These are phyloP conservation scores for Phytophthora pini DNA, from an alignment of 352 stramenopile genomes.

Conservation along the genomic window DNA sequence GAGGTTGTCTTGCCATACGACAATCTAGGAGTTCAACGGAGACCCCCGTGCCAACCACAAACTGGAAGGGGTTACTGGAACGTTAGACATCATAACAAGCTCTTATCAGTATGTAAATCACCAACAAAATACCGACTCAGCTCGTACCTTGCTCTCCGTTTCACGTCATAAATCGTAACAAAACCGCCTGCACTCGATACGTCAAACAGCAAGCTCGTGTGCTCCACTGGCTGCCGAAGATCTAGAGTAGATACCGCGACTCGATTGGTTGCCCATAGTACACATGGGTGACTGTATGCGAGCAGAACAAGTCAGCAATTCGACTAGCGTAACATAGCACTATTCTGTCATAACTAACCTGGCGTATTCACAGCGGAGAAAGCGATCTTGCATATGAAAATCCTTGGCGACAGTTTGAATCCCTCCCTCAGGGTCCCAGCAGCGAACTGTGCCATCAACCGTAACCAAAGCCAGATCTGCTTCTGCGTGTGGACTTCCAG, in stretches of 20 bases:
- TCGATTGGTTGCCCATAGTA: constrained; percentile 68
- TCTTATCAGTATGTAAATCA: background rate
- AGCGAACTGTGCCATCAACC: constrained; percentile 50
- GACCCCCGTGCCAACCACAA: constrained; percentile 66
- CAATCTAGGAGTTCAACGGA: constrained; percentile 76
- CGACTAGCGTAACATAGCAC: background rate
- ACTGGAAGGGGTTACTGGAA: constrained; percentile 72
- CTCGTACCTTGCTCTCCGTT: constrained; percentile 60
- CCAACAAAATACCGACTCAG: background rate
- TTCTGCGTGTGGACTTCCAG: constrained; percentile 68
- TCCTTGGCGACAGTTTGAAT: constrained; percentile 43
- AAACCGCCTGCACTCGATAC: constrained; percentile 40
- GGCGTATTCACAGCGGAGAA: constrained; percentile 76
- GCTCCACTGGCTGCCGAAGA: constrained; percentile 44
- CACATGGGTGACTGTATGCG: constrained; percentile 65
- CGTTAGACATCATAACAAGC: constrained; percentile 5
- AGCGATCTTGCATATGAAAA: constrained; percentile 34
- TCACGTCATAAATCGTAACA: constrained; percentile 68
- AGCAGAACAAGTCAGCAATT: constrained; percentile 1
- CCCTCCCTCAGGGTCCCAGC: constrained; percentile 56
- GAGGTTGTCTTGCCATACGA: constrained; percentile 62
- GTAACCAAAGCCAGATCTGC: constrained; percentile 66
- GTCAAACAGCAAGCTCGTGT: constrained; percentile 60
- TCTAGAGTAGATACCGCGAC: constrained; percentile 54
- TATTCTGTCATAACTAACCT: constrained; percentile 42